Percentiles rank a stretch among this genome's conserved stretches.
These are phyloP conservation scores for Dioszegia crocea DNA, from an alignment of 768 basidiomycete species.

Conservation along the genomic window DNA sequence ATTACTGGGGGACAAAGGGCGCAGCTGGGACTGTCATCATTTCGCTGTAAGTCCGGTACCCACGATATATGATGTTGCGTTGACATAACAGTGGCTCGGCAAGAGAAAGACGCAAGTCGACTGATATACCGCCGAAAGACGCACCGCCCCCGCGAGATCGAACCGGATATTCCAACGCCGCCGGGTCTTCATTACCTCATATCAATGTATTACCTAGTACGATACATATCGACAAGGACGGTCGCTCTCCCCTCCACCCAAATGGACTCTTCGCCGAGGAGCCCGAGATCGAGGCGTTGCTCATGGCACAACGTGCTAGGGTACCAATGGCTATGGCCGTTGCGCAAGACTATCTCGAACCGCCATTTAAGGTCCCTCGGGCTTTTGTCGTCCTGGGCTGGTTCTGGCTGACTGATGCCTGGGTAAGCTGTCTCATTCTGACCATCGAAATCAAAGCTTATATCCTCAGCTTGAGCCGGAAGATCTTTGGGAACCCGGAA, in stretches of 20 bases:
- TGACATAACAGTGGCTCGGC: neutral
- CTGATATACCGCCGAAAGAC: neutral
- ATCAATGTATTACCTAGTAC: neutral
- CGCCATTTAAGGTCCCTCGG: constrained; percentile 37
- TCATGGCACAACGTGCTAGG: constrained; percentile 32
- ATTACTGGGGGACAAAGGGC: constrained; percentile 33
- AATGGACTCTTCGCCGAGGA: constrained; percentile 9
- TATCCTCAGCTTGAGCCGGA: constrained; percentile 24
- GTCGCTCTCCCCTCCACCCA: neutral
- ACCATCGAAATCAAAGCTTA: neutral
- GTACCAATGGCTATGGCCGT: constrained; percentile 40
- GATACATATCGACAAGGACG: neutral
- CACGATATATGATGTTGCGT: too few relatives aligned
- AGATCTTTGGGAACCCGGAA: neutral
- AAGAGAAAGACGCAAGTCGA: neutral
- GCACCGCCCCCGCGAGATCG: neutral
- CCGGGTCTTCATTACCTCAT: neutral
- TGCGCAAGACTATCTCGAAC: constrained; percentile 35
- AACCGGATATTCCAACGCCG: neutral
- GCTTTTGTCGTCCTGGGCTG: constrained; percentile 43
- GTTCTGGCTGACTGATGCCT: constrained; percentile 47
- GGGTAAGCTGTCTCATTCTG: constrained; percentile 22
- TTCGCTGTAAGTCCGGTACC: constrained; percentile 29
- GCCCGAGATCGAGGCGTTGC: constrained; percentile 33
- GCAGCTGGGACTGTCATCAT: constrained; percentile 31